These are phyloP conservation scores for Kodamaea kakaduensis DNA, from an alignment of 805 yeast species.

Conservation along the genomic window DNA sequence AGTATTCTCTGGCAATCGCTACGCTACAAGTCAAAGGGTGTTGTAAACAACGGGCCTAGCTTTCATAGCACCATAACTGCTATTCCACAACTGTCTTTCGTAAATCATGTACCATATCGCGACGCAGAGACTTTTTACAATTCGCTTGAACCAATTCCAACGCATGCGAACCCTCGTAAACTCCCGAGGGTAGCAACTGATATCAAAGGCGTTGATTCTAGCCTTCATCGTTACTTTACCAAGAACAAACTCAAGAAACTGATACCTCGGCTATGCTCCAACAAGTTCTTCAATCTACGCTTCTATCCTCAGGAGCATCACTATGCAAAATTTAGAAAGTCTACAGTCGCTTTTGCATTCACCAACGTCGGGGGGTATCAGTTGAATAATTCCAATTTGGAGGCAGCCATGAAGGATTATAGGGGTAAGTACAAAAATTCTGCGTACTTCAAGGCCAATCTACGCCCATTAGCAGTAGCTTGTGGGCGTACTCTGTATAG, in stretches of 20 bases:
- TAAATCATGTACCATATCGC: background rate
- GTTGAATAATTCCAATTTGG: constrained; percentile 25
- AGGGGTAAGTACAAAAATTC: constrained; percentile 24
- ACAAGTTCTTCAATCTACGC: constrained; percentile 22
- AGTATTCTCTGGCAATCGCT: background rate
- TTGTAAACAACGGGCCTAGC: background rate
- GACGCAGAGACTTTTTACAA: background rate
- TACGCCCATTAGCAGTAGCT: constrained; percentile 32
- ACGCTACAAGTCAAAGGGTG: background rate
- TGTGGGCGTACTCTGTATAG: constrained; percentile 25
- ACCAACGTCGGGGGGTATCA: constrained; percentile 25
- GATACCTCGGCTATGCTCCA: constrained; percentile 16
- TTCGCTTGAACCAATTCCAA: background rate
- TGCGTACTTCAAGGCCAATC: constrained; percentile 21
- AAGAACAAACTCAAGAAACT: constrained; percentile 3
- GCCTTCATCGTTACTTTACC: constrained; percentile 13
- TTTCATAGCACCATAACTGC: background rate
- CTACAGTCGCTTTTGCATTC: constrained; percentile 35
- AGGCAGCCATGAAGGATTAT: constrained; percentile 19
- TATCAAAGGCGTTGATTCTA: constrained; percentile 32
- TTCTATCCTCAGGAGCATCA: constrained; percentile 30
- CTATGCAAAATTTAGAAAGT: constrained; percentile 29
- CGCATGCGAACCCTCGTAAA: constrained; percentile 1
- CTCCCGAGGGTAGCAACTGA: constrained; percentile 30
- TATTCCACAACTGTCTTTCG: constrained; percentile 5